A percentile compares a stretch with the other conserved stretches of the same genome.
These are phyloP conservation scores for Prunus davidiana DNA, from an alignment of 306 rosid genomes.

Conservation along the genomic window DNA sequence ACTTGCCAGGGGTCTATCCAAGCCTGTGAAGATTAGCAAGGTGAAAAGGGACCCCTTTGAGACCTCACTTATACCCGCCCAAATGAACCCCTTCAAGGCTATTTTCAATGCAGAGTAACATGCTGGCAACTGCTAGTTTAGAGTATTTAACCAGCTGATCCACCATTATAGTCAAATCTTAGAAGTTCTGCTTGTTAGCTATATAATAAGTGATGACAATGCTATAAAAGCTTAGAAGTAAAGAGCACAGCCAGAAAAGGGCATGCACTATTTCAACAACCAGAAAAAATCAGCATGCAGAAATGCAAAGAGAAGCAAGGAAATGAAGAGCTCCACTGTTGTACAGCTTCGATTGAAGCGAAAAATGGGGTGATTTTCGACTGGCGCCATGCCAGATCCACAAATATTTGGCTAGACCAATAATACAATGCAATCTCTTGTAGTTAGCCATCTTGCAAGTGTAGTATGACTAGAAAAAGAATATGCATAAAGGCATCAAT, in stretches of 20 bases:
- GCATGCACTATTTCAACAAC: background rate
- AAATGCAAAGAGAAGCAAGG: background rate
- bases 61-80: background rate
- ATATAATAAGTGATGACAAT: background rate
- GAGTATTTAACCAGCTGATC: background rate
- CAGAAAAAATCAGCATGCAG: background rate
- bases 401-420: background rate
- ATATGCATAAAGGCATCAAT: conserved; percentile 15
- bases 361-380: background rate
- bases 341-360: background rate
- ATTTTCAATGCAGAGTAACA: background rate
- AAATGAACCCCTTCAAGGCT: background rate
- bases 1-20: background rate
- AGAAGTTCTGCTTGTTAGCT: background rate
- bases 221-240: background rate
- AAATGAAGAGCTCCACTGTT: background rate
- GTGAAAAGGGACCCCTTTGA: background rate
- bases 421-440: conserved; percentile 2
- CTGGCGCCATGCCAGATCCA: background rate
- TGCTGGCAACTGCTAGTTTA: background rate
- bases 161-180: background rate
- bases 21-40: background rate
- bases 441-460: background rate
- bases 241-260: background rate
- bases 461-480: conserved; percentile 13